Conservation (phyloP, 805 yeast species). For the Candida pseudoglaebosa region DNA sequence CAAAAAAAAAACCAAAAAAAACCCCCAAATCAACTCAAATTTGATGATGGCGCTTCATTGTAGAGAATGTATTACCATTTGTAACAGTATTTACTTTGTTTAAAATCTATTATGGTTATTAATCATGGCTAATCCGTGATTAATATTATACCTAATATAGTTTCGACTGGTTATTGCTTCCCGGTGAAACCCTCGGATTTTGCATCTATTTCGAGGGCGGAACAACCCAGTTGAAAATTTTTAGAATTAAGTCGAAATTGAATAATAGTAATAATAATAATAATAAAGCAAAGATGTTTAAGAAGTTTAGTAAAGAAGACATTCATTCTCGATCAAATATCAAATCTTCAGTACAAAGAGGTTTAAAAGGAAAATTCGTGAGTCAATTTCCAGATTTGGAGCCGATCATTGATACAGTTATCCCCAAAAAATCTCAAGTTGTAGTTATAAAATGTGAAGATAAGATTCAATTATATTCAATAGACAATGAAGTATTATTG, state of each 20-base stretch:
- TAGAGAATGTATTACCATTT: no score
- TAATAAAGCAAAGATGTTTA: conserved; percentile 41
- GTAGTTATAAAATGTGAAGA: conserved; percentile 85
- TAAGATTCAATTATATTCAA: conserved; percentile 70
- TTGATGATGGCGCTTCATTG: no score
- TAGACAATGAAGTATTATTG: conserved; percentile 70
- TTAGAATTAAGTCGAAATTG: background rate
- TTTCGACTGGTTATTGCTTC: no score
- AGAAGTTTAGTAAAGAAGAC: conserved; percentile 76
- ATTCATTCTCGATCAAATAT: conserved; percentile 87
- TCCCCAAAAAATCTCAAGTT: conserved; percentile 86
- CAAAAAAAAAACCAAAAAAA: no score
- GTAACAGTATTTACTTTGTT: no score
- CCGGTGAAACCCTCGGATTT: no score
- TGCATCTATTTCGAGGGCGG: no score
- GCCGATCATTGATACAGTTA: conserved; percentile 69
- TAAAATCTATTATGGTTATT: no score
- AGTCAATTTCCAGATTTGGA: conserved; percentile 73
- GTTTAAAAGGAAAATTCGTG: conserved; percentile 71
- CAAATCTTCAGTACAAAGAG: conserved; percentile 91
- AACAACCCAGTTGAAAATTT: background rate
- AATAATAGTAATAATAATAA: background rate
- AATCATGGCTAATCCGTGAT: no score
- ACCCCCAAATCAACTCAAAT: no score
- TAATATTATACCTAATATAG: no score